A percentile compares a stretch with the other conserved stretches of the same genome.
Conservation (phyloP, 805 yeast species). For the Candida tallmaniae region DNA sequence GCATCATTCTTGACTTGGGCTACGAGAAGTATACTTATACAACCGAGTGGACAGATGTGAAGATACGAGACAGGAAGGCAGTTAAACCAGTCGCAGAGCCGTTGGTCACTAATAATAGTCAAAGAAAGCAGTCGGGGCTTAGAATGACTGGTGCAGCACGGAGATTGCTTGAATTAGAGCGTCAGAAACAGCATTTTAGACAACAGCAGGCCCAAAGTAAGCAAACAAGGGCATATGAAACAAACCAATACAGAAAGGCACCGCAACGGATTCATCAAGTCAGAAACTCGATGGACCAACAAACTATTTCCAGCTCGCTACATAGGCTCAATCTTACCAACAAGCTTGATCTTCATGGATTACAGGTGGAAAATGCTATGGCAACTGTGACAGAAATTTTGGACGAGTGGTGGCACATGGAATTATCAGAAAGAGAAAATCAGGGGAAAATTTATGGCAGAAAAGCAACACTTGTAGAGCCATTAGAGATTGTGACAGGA, state of each 20-base stretch:
- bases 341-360: conserved; percentile 55
- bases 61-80: not conserved
- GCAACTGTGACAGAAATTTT: conserved; percentile 31
- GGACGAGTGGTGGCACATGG: conserved; percentile 61
- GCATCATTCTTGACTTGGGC: conserved; percentile 4
- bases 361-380: conserved; percentile 45
- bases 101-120: not conserved
- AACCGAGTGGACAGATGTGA: not conserved
- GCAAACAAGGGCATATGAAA: not conserved
- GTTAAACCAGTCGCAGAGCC: not conserved
- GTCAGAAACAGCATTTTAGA: not conserved
- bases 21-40: conserved; percentile 4
- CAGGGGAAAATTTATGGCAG: conserved; percentile 35
- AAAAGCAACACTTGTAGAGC: conserved; percentile 37
- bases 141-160: not conserved
- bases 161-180: not conserved
- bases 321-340: conserved; percentile 1
- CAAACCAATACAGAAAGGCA: no score
- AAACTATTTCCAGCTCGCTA: not conserved
- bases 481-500: conserved; percentile 56
- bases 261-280: no score
- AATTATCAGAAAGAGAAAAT: conserved; percentile 36
- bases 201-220: not conserved
- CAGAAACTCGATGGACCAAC: not conserved
- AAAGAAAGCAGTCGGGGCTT: not conserved